Evolutionary conservation across 192 early-diverging fungal species (phyloP).

Genomic region (Funneliformis mosseae): DNA sequence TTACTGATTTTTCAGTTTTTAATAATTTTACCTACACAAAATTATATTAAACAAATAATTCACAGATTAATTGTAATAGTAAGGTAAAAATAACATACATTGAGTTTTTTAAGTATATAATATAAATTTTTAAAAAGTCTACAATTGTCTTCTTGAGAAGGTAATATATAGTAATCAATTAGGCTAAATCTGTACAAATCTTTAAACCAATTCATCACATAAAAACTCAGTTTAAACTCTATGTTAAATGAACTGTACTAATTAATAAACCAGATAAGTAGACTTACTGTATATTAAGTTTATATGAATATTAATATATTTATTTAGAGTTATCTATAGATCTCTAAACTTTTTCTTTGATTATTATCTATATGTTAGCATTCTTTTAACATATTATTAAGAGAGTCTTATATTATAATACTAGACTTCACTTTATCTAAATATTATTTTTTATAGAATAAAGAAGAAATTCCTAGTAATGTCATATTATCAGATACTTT

Average conservation of each 20-base stretch:
- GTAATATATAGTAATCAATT: background rate
- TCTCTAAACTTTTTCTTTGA: background rate
- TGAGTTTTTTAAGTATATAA: background rate
- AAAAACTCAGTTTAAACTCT: background rate
- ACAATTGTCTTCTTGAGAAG: background rate
- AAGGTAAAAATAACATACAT: background rate
- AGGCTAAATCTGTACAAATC: background rate
- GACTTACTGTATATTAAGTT: background rate
- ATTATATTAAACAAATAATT: background rate
- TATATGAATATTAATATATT: background rate
- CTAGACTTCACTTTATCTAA: background rate
- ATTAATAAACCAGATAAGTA: background rate
- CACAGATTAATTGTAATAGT: background rate
- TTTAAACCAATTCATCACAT: background rate
- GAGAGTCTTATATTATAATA: background rate
- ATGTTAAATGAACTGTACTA: background rate
- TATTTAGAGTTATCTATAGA: background rate
- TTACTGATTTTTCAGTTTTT: background rate
- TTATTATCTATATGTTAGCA: background rate
- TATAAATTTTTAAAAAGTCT: background rate
- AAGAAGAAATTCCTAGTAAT: background rate
- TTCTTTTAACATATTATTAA: background rate
- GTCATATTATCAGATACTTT: background rate
- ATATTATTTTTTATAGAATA: background rate
- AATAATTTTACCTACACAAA: conserved; percentile 2